Evolutionary conservation across 495 filamentous ascomycete genomes (phyloP), one percentile per base, ranked within the genome.

Genomic region (Beverwykella pulmonaria): DNA sequence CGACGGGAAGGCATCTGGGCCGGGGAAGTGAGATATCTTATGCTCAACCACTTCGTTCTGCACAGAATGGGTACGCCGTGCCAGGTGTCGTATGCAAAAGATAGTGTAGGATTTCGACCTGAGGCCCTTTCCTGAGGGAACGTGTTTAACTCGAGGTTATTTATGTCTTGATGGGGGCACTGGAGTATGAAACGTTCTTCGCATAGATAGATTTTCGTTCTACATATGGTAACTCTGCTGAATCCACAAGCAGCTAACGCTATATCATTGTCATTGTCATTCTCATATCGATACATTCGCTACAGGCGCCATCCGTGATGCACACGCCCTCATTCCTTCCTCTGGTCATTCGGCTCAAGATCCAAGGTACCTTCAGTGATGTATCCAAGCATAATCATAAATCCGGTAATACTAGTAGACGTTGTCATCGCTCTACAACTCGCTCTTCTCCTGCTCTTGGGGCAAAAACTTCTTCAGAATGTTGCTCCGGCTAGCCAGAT

Each of bases 401-500:
- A 6, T 47, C 14, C 34, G 20, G 29, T 34, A 5, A 49, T 17
- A 49, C 22, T 48, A 32, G 6, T 49, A 7, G 32, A 9, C 39
- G n/a, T n/a, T n/a, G n/a, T n/a, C n/a, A n/a, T n/a, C 29, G 1
- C 12, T 59, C 47, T 73, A 73, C 63, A 73, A 61, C 63, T 73
- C 71, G 59, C 63, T 67, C 71, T 73, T 73, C 59, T 70, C 71
- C 26, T 67, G 56, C 46, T 63, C 66, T 5, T 59, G 25, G 15
- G 71, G 77, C 69, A 87, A 76, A 75, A 97, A 98, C 78, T 83
- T 86, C 74, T 85, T 85, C 56, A 98, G 81, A 72, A 98, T 90
- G 78, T 98, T 98, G 77, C 86, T 88, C 76, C 94, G 88, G 70
- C 82, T 89, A 50, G 87, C 87, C 46, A 98, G 76, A 77, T 98